Base-by-base conservation (phyloP, 306 rosid genomes). In the Castanopsis chinensis region DNA sequence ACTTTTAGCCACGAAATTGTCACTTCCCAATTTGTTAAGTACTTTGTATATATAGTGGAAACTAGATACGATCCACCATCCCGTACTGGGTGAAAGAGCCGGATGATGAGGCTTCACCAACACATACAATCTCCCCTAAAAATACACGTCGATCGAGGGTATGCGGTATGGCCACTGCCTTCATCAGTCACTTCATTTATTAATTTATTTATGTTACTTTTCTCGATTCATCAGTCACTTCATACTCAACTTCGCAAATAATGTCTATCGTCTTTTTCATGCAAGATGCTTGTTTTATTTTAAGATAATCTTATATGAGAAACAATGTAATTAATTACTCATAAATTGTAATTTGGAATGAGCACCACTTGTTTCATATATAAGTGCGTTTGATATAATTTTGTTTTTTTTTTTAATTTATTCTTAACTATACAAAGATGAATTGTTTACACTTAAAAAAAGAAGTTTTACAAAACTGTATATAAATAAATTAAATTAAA, bases 371-470 rank as follows among this genome's bases (percentile, higher is more conserved):
- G 15, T 45, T 45, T 45, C 52, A 45, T 49, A 13, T 13, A 12
- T 49, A 49, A 2, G 45, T 41, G 45, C 45, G 11, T 41, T 9
- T 41, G 45, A 41, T 8, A 41, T 41, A 8, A 7, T 41, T 41
- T 41, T 41, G 6, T 37, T 1, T 0, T 0, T 41, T 41, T 35
- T 37, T 1, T 0, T 0, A 37, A 37, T 37, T 6, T 37, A 37
- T 41, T 41, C 8, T 41, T 41, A 49, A 49, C 14, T 49, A 13
- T 49, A 49, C 12, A 49, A 49, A 49, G 15, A 49, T 12, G 43
- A 49, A 49, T 49, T 49, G 17, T 49, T 49, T 41, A 37, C 8
- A 7, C 45, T 37, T 37, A 7, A 5, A 37, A 37, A 27, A 27
- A 27, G 3, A 37, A 37, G 45, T 37, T 37, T 37, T 12, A 49